Evolutionary conservation across 768 basidiomycete species (phyloP), one percentile per base, ranked within the genome.

Genomic region (Termitomyces sp.): DNA sequence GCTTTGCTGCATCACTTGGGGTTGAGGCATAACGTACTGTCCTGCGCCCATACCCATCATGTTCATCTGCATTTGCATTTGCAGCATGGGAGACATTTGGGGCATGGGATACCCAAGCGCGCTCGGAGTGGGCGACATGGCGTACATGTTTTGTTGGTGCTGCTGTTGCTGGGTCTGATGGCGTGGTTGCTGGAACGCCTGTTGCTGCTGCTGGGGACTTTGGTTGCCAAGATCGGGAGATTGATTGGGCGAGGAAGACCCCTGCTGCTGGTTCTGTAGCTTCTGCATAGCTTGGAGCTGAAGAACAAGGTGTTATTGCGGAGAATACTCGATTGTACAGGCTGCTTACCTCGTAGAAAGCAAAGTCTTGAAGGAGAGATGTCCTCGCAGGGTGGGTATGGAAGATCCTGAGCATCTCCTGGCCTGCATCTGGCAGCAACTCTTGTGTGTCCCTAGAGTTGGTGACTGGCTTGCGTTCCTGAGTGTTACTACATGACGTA

Each of bases 371-470:
- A 38, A 98, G 78, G 40, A 98, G 79, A 8, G 94, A 95, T 2
- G 97, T 98, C 68, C 94, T 86, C 5, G 94, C 90, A 8, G 93
- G 94, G 70, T 97, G 96, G 1, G 89, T 89, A 64, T 93, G 86
- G 82, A 98, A 96, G 69, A 98, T 98, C 52, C 91, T 85, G 42
- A 99, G 82, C 87, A 98, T 96, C 73, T 98, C 96, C 72, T 92
- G 89, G 0, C 97, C 97, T 20, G 95, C 96, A 67, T 98, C 96
- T 32, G 94, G 93, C 49, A 96, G 85, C 14, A 98, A 81, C 70
- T 98, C 97, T 72, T 98, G 97, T 2, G 97, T 98, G 72, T 99
- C 97, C 63, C 97, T 86, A 8, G 95, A 97, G 68, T 97, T 97
- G 2, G 97, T 99, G 60, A 99, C 96, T 2, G 97, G 96, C 75